Conservation (phyloP, 2,329 filamentous ascomycete species). For the Paraconiothyrium brasiliense region DNA sequence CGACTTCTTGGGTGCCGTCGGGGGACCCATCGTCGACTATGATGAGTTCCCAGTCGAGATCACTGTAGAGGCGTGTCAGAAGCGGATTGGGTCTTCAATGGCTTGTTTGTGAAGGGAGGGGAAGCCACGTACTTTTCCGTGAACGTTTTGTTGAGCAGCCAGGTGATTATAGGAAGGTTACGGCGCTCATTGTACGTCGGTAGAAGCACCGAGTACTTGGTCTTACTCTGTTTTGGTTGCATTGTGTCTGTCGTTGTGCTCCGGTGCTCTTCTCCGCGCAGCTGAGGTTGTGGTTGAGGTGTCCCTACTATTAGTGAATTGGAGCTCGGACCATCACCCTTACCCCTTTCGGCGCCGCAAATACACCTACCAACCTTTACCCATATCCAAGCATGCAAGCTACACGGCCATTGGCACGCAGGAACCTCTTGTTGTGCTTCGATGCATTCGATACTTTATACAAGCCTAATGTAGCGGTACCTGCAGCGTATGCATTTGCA, state of each 20-base stretch:
- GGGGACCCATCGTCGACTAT: slow-evolving; percentile 98
- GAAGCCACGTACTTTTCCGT: slow-evolving; percentile 74
- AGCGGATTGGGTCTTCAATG: not conserved
- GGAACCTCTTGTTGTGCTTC: slow-evolving; percentile 67
- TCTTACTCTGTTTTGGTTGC: slow-evolving; percentile 55
- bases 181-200: slow-evolving; percentile 98
- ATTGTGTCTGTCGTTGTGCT: slow-evolving; percentile 33
- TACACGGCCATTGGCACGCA: slow-evolving; percentile 22
- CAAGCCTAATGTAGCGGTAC: slow-evolving; percentile 60
- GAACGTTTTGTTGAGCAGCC: slow-evolving; percentile 92
- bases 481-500: slow-evolving; percentile 63
- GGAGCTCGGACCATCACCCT: slow-evolving; percentile 19
- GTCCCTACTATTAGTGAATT: slow-evolving; percentile 12
- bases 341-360: slow-evolving; percentile 25
- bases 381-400: slow-evolving; percentile 20
- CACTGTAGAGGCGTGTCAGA: slow-evolving; percentile 61
- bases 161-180: slow-evolving; percentile 95
- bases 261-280: slow-evolving; percentile 39
- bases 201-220: slow-evolving; percentile 97
- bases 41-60: slow-evolving; percentile 95
- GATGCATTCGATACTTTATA: slow-evolving; percentile 74
- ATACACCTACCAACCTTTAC: slow-evolving; percentile 13
- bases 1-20: slow-evolving; percentile 91
- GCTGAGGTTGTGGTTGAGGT: slow-evolving; percentile 23
- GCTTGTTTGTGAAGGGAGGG: not conserved